Conservation (phyloP, 148 eudicot genomes). For the Pharnaceum exiguum region DNA sequence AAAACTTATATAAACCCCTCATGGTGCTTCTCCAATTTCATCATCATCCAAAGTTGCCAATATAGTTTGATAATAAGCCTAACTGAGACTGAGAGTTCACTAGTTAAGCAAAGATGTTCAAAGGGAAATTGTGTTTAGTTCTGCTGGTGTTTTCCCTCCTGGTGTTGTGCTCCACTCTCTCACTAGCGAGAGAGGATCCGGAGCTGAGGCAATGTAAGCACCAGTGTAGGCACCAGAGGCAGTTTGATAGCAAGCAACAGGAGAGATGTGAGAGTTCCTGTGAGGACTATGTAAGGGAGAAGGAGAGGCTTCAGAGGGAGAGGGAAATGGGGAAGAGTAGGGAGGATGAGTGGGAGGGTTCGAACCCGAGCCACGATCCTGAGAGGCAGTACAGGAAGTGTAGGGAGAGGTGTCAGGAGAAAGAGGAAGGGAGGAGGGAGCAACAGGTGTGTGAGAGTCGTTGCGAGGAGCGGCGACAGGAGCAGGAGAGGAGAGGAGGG, state of each 20-base stretch:
- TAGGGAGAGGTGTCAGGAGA: conserved; percentile 30
- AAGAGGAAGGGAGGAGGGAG: conserved; percentile 14
- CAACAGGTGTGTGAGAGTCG: conserved; percentile 20
- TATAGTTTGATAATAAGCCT: conserved; percentile 22
- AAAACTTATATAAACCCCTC: conserved; percentile 13
- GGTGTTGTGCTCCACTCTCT: conserved; percentile 13
- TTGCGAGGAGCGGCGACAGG: conserved; percentile 16
- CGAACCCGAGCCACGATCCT: neutral
- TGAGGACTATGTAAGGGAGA: conserved; percentile 17
- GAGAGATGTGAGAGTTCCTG: conserved; percentile 23
- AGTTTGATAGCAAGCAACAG: conserved; percentile 12
- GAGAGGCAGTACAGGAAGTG: conserved; percentile 18
- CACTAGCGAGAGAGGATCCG: conserved; percentile 29
- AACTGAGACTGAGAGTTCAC: neutral
- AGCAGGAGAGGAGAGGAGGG: conserved; percentile 7
- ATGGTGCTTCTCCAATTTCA: accelerated
- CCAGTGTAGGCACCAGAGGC: conserved; percentile 32
- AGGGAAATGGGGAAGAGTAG: conserved; percentile 6
- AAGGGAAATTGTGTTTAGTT: conserved; percentile 7
- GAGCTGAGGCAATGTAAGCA: conserved; percentile 40
- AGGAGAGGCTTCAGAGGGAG: conserved; percentile 18
- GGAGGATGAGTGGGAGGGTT: conserved; percentile 1
- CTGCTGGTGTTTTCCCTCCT: conserved; percentile 8
- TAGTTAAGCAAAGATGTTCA: neutral
- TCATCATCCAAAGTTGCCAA: conserved; percentile 12